A percentile compares a stretch with the other conserved stretches of the same genome.
Conservation (phyloP, 768 basidiomycete species). For the Tylopilus felleus region DNA sequence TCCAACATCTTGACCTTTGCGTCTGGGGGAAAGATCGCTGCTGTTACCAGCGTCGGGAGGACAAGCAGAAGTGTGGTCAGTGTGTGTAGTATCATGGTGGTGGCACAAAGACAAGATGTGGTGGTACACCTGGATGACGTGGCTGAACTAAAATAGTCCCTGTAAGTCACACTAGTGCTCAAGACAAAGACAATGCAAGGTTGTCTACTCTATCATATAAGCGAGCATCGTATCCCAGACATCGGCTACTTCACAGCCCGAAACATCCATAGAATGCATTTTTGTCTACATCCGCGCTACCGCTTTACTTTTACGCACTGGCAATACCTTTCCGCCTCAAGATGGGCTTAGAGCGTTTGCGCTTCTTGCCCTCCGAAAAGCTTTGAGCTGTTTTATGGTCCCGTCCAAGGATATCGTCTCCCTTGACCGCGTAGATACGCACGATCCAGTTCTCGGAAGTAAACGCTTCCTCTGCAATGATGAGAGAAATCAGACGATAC, state of each 20-base stretch:
- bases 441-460: conserved; percentile 99
- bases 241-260: too few relatives aligned
- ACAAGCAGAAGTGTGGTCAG: conserved; percentile 18
- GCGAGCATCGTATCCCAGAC: too few relatives aligned
- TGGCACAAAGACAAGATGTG: neutral
- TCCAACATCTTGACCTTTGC: conserved; percentile 73
- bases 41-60: conserved; percentile 38
- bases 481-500: neutral
- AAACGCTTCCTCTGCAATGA: conserved; percentile 82
- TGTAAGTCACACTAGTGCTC: too few relatives aligned
- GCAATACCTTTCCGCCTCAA: conserved; percentile 50
- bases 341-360: conserved; percentile 74
- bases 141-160: conserved; percentile 13
- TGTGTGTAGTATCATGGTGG: conserved; percentile 26
- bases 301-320: conserved; percentile 8
- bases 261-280: neutral
- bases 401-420: conserved; percentile 87
- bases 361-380: conserved; percentile 85
- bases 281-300: neutral
- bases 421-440: conserved; percentile 93
- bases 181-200: too few relatives aligned
- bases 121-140: conserved; percentile 6
- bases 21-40: conserved; percentile 46
- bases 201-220: conserved; percentile 3
- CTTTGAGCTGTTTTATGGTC: conserved; percentile 85